Conservation (phyloP, 1,284 basidiomycete genomes). For the Puccinia novopanici region DNA sequence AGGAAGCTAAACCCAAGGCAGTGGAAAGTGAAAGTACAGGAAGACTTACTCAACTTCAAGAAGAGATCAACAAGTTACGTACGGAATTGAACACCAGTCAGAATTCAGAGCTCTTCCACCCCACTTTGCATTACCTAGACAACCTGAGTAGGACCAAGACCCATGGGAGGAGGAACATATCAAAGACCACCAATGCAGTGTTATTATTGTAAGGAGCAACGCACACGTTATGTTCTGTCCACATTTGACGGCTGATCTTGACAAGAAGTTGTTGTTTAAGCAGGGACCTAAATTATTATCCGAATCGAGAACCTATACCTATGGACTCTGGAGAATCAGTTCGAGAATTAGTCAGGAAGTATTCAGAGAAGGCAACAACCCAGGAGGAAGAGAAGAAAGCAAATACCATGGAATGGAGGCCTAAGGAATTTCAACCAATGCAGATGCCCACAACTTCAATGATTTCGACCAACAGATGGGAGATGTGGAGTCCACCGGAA, state of each 20-base stretch:
- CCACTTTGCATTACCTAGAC: neutral
- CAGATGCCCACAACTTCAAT: neutral
- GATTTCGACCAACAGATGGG: neutral
- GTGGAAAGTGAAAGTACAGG: neutral
- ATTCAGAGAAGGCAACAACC: neutral
- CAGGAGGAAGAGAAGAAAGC: neutral
- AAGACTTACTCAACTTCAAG: neutral
- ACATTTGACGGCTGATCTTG: neutral
- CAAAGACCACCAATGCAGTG: neutral
- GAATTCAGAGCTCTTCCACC: neutral
- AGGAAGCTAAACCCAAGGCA: neutral
- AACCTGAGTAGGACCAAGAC: neutral
- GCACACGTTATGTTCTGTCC: neutral
- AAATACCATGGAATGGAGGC: neutral
- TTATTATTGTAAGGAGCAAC: neutral
- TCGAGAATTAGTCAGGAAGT: neutral
- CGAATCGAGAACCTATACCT: neutral
- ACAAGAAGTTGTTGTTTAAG: neutral
- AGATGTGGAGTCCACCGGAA: neutral
- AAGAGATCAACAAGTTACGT: slow-evolving; percentile 2
- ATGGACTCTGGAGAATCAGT: neutral
- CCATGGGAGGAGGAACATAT: neutral
- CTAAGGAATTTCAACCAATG: neutral
- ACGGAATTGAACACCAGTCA: neutral
- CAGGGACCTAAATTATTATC: neutral